phyloP scores from a whole-genome alignment of 1,284 basidiomycete species.

The Fomes fomentarius region DNA sequence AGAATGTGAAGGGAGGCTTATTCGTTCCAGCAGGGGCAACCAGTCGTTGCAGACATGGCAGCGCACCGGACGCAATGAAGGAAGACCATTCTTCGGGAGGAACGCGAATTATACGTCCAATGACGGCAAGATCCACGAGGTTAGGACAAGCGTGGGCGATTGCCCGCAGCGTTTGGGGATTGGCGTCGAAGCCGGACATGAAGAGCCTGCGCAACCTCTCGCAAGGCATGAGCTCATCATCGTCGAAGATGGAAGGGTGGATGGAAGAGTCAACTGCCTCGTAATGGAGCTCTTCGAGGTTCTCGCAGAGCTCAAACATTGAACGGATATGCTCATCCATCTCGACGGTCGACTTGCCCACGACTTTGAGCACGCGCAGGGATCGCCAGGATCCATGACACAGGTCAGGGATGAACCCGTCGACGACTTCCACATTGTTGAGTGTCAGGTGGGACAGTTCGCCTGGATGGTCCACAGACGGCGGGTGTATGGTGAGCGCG shows the following conservation, averaged over 20 bases:
- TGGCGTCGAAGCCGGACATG: conserved; percentile 43
- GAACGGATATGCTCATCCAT: conserved; percentile 43
- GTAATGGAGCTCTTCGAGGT: conserved; percentile 31
- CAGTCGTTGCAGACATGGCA: conserved; percentile 40
- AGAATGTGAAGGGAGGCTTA: conserved; percentile 42
- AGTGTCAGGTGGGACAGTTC: conserved; percentile 43
- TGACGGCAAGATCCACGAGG: conserved; percentile 44
- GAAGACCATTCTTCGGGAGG: conserved; percentile 42
- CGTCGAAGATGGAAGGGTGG: conserved; percentile 29
- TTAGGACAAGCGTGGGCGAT: conserved; percentile 41
- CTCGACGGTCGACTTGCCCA: conserved; percentile 35
- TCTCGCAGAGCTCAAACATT: conserved; percentile 37
- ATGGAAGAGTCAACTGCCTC: conserved; percentile 22
- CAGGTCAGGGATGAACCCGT: conserved; percentile 44
- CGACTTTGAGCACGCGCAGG: conserved; percentile 41
- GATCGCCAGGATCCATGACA: conserved; percentile 38
- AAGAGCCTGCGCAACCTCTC: conserved; percentile 31
- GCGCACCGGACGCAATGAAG: conserved; percentile 40
- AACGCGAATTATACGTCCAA: conserved; percentile 41
- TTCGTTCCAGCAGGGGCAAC: conserved; percentile 43
- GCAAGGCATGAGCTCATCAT: conserved; percentile 21
- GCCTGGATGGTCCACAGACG: conserved; percentile 38
- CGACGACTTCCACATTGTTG: conserved; percentile 45
- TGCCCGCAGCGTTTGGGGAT: conserved; percentile 36
- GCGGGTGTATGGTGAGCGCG: conserved; percentile 45